phyloP scores from a whole-genome alignment of 208 protist species.

The Crithidia mellificae region DNA sequence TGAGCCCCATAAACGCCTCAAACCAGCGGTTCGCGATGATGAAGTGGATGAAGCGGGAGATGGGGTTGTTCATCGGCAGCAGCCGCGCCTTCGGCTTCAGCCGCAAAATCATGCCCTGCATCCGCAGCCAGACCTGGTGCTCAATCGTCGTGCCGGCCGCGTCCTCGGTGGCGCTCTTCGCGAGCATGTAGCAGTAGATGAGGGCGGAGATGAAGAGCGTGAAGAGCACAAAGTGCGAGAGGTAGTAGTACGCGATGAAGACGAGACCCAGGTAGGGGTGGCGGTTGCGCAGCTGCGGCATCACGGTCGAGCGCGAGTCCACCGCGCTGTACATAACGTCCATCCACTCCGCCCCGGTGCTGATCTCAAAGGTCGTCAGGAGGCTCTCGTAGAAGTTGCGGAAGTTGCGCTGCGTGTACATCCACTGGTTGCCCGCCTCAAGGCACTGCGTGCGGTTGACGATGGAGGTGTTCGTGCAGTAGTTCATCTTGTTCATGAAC shows the following conservation, averaged over 20 bases:
- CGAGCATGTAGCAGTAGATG: conserved; percentile 88
- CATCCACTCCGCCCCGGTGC: conserved; percentile 88
- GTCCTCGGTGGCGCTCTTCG: conserved; percentile 67
- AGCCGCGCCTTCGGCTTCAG: conserved; percentile 62
- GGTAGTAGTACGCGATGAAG: conserved; percentile 91
- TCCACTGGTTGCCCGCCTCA: conserved; percentile 45
- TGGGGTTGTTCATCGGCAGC: conserved; percentile 52
- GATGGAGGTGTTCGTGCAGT: conserved; percentile 57
- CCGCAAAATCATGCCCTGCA: conserved; percentile 73
- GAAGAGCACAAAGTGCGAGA: conserved; percentile 89
- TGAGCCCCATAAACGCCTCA: conserved; percentile 67
- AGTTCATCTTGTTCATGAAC: conserved; percentile 87
- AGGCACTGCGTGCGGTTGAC: conserved; percentile 50
- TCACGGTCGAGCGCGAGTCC: conserved; percentile 61
- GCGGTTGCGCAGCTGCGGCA: conserved; percentile 51
- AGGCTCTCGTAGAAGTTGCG: conserved; percentile 88
- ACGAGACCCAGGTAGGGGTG: conserved; percentile 81
- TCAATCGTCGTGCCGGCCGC: conserved; percentile 64
- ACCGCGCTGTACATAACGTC: conserved; percentile 85
- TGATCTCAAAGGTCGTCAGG: conserved; percentile 89
- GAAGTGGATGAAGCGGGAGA: conserved; percentile 64
- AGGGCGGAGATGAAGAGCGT: conserved; percentile 88
- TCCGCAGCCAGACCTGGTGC: conserved; percentile 80
- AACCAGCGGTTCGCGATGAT: conserved; percentile 56
- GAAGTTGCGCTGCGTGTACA: conserved; percentile 75